Evolutionary conservation across 1,284 basidiomycete genomes (phyloP), one percentile per base, ranked within the genome.

Genomic region (Tetrapyrgos nigripes): DNA sequence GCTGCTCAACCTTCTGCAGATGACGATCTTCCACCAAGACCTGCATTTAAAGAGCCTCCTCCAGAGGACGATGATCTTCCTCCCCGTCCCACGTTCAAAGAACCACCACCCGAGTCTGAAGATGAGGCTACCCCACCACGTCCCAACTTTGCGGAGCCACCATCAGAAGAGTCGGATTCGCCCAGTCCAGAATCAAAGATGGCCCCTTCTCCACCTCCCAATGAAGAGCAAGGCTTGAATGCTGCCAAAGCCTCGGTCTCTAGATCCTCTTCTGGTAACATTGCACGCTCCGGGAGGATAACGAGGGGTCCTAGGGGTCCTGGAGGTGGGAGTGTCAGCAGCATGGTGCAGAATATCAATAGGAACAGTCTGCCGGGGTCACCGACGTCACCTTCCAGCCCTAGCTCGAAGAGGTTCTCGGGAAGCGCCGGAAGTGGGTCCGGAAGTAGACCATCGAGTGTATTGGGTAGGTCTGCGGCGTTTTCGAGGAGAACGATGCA

Each of bases 401-500:
- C 74, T 2, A 71, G 70, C 29, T 65, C 72, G 47, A 84, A 80
- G 66, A 73, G 83, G 55, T 59, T 83, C 44, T 82, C 81, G 26
- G 76, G 75, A 23, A 70, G 72, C 26, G 76, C 77, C 52, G 76
- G 75, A 23, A 71, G 72, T 27, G 76, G 76, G 52, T 80, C 79
- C 28, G 70, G 75, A 31, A 70, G 76, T 53, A 68, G 80, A 57
- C 78, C 80, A 9, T 77, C 77, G 33, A 81, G 77, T 60, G 72
- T 82, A 43, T 71, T 81, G 10, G 80, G 79, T 13, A 74, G 83
- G 62, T 76, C 81, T 48, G 79, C 83, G 44, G 79, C 84, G 55
- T 83, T 93, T 60, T 86, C 88, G 55, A 81, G 89, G 68, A 82
- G 89, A 70, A 89, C 89, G 57, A 88, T 90, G 86, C 88, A 87